A percentile compares a stretch with the other conserved stretches of the same genome.
These are phyloP conservation scores for Akebia trifoliata DNA, from an alignment of 164 flowering plant species.

Conservation along the genomic window DNA sequence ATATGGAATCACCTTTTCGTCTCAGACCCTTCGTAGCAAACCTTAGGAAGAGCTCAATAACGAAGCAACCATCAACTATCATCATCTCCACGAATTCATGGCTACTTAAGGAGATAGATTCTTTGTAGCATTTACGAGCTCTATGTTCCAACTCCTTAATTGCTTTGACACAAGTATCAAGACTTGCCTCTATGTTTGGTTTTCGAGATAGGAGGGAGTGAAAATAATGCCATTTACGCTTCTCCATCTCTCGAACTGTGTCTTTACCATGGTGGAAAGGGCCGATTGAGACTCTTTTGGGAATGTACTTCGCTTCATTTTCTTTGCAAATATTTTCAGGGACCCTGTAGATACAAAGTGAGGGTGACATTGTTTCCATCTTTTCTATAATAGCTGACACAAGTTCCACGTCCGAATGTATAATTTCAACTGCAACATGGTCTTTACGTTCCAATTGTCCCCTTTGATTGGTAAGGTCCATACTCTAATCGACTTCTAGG, in stretches of 20 bases:
- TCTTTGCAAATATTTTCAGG: conserved; percentile 15
- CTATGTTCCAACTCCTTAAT: conserved; percentile 32
- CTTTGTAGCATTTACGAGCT: conserved; percentile 34
- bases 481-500: too few species aligned
- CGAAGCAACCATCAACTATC: conserved; percentile 46
- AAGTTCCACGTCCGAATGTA: conserved; percentile 13
- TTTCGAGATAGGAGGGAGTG: conserved; percentile 29
- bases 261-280: conserved; percentile 33
- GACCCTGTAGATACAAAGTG: conserved; percentile 22
- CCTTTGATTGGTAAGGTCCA: background rate
- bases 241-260: conserved; percentile 27
- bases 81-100: conserved; percentile 36
- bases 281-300: conserved; percentile 39
- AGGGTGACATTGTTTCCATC: conserved; percentile 28
- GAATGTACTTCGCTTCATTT: conserved; percentile 16
- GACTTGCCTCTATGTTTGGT: conserved; percentile 19
- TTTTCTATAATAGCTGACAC: conserved; percentile 25
- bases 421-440: conserved; percentile 23
- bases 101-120: conserved; percentile 13
- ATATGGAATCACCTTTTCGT: conserved; percentile 29
- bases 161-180: conserved; percentile 28
- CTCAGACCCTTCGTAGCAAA: conserved; percentile 19
- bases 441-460: conserved; percentile 2
- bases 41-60: conserved; percentile 42
- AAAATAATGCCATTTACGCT: conserved; percentile 45